Base-by-base conservation (phyloP, 768 basidiomycete genomes). In the Terana coerulea region DNA sequence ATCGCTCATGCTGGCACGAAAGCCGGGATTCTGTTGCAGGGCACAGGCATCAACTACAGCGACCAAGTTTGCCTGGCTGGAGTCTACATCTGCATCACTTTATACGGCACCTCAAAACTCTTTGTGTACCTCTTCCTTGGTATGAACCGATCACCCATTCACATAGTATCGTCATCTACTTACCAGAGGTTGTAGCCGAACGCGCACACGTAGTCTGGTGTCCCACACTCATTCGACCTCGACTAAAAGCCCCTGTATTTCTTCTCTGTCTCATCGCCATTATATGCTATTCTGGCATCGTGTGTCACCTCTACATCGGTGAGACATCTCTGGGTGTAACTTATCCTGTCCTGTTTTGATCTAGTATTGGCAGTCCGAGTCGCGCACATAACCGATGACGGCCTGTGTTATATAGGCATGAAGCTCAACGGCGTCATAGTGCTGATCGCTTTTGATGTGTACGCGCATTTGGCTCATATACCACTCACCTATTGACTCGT, bases 51-150 rank as follows among this genome's bases (percentile, higher is more conserved):
- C 19, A 70, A 73, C 42, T 53, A 62, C 33, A 69, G 67, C 42
- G 14, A 41, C 2, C 54, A 63, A 2, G 61, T 71, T 1, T 80
- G 78, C 59, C 61, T 69, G 3, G 57, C 71, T 8, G 76, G 71
- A 2, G 74, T 78, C 44, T 69, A 72, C 48, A 60, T 72, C 25
- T 78, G 75, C 60, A 69, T 78, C 42, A 51, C 60, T 3, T 64
- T 75, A 52, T 76, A 75, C 52, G 65, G 70, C 0, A 61, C 68
- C 10, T 70, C 74, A 5, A 76, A 78, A 53, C 47, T 78, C 7
- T 68, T 78, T 35, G 73, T 78, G 5, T 80, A 79, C 55, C 62
- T 69, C 5, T 79, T 78, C 56, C 68, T 78, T 24, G 67, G 69
- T 65, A 45, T 44, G 59, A 26, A 10, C 49, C n/a, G 43, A 45